Percentiles rank a stretch among this genome's conserved stretches.
phyloP scores from a whole-genome alignment of 768 basidiomycete species.

The Terana coerulea region DNA sequence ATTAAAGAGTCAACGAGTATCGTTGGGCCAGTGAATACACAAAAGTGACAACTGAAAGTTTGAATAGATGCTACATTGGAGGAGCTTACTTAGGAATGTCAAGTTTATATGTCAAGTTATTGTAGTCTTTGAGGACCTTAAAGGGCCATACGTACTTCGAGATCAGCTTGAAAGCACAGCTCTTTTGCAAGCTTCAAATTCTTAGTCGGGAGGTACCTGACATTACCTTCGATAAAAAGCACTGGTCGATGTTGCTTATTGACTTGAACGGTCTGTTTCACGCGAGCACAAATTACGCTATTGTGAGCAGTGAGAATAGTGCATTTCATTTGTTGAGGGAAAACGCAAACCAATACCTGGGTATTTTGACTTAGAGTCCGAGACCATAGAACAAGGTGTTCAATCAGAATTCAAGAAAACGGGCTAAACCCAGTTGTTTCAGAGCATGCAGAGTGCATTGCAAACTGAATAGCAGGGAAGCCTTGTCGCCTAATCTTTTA shows the following conservation, averaged over 20 bases:
- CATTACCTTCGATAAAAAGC: slow-evolving; percentile 21
- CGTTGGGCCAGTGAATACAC: slow-evolving; percentile 29
- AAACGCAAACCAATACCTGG: slow-evolving; percentile 29
- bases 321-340: slow-evolving; percentile 23
- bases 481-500: slow-evolving; percentile 31
- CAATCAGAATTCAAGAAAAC: slow-evolving; percentile 33
- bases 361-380: slow-evolving; percentile 18
- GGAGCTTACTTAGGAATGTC: slow-evolving; percentile 26
- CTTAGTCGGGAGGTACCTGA: slow-evolving; percentile 24
- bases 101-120: slow-evolving; percentile 18
- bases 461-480: slow-evolving; percentile 35
- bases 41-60: slow-evolving; percentile 33
- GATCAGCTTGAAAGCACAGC: slow-evolving; percentile 21
- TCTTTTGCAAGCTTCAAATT: slow-evolving; percentile 11
- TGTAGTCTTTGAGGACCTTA: slow-evolving; percentile 14
- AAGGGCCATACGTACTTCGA: slow-evolving; percentile 30
- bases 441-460: slow-evolving; percentile 33
- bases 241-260: slow-evolving; percentile 20
- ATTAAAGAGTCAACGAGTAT: slow-evolving; percentile 29
- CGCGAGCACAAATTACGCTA: slow-evolving; percentile 23
- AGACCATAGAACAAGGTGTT: slow-evolving; percentile 30
- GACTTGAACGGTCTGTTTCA: slow-evolving; percentile 30
- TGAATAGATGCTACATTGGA: slow-evolving; percentile 25
- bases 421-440: slow-evolving; percentile 33
- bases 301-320: slow-evolving; percentile 32